Evolutionary conservation across 257 asterid species (phyloP).

Genomic region (Buddleja alternifolia): DNA sequence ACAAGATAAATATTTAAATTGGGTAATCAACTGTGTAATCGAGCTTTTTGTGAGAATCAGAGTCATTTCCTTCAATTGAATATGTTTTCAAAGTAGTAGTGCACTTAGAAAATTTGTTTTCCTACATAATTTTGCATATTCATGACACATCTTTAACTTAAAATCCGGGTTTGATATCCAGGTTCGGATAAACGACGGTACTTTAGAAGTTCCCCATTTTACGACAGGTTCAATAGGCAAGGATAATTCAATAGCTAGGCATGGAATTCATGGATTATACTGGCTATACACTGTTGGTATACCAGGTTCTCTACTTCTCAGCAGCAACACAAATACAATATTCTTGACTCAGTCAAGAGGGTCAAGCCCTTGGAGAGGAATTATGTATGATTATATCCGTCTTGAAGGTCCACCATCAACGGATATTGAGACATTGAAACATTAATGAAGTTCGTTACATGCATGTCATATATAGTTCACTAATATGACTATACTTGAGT

Average conservation of each 20-base stretch:
- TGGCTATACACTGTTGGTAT: constrained; percentile 53
- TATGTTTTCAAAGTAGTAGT: too few relatives aligned
- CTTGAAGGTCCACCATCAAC: constrained; percentile 59
- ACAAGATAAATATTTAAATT: too few relatives aligned
- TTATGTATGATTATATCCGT: constrained; percentile 84
- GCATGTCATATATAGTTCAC: too few relatives aligned
- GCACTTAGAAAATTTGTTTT: too few relatives aligned
- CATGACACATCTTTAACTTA: background rate
- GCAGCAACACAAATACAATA: constrained; percentile 43
- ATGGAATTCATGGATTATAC: constrained; percentile 82
- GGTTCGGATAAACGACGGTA: constrained; percentile 55
- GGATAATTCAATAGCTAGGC: constrained; percentile 86
- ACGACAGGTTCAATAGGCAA: constrained; percentile 64
- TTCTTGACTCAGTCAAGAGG: constrained; percentile 64
- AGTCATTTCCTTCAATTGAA: too few relatives aligned
- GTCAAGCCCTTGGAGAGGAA: constrained; percentile 51
- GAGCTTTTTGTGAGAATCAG: too few relatives aligned
- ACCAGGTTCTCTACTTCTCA: constrained; percentile 40
- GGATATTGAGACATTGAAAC: constrained; percentile 17
- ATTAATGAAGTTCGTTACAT: background rate
- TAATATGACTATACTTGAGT: too few relatives aligned
- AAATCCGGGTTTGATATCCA: background rate
- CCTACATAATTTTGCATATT: background rate
- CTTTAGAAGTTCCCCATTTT: constrained; percentile 37
- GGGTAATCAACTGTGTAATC: too few relatives aligned